Evolutionary conservation across 2,329 filamentous ascomycete genomes (phyloP).

Genomic region (Colletotrichum melonis): DNA sequence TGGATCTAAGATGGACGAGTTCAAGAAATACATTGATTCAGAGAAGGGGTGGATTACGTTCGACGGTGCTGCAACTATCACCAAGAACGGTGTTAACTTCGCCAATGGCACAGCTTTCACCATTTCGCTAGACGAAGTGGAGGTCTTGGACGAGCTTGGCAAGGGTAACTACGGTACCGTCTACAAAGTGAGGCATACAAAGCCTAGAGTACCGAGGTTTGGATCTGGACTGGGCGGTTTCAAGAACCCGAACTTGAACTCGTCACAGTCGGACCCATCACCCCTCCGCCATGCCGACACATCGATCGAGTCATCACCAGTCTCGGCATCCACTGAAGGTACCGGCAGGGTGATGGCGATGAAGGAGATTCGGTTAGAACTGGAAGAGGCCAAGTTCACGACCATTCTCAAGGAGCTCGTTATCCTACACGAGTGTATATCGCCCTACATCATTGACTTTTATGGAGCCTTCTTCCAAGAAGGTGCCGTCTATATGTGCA

Average conservation of each 20-base stretch:
- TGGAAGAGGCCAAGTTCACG: slow-evolving; percentile 96
- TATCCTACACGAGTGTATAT: slow-evolving; percentile 93
- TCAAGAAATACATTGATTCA: slow-evolving; percentile 86
- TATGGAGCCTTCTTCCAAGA: slow-evolving; percentile 99
- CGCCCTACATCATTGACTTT: slow-evolving; percentile 97
- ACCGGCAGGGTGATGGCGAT: slow-evolving; percentile 94
- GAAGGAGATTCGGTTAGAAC: slow-evolving; percentile 96
- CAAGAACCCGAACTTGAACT: slow-evolving; percentile 53
- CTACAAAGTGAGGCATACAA: slow-evolving; percentile 92
- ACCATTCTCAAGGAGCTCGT: slow-evolving; percentile 98
- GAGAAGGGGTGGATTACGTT: slow-evolving; percentile 93
- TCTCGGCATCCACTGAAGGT: slow-evolving; percentile 43
- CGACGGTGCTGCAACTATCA: slow-evolving; percentile 90
- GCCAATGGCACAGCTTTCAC: slow-evolving; percentile 88
- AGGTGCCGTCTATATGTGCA: slow-evolving; percentile 98
- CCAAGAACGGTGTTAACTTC: slow-evolving; percentile 91
- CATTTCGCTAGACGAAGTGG: slow-evolving; percentile 95
- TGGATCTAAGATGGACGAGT: slow-evolving; percentile 67
- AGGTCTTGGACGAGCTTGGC: slow-evolving; percentile 91
- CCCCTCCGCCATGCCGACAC: slow-evolving; percentile 44
- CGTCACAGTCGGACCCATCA: slow-evolving; percentile 49
- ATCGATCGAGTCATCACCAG: slow-evolving; percentile 41
- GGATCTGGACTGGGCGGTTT: slow-evolving; percentile 66
- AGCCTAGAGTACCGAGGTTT: slow-evolving; percentile 68
- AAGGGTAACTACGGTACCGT: slow-evolving; percentile 99